Evolutionary conservation across 306 rosid genomes (phyloP), one percentile per base, ranked within the genome.

Genomic region (Cajanus cajan): DNA sequence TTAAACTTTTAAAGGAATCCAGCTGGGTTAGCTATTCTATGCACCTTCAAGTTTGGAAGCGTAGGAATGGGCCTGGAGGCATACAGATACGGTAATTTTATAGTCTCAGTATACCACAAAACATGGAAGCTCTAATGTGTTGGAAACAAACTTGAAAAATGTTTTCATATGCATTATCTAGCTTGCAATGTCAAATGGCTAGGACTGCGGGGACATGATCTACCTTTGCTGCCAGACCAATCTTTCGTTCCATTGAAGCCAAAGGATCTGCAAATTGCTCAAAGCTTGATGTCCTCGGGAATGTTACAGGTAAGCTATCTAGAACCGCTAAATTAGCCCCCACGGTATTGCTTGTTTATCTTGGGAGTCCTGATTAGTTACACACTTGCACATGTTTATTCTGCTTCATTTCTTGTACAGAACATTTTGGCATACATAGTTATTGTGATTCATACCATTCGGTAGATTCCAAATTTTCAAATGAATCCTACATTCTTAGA

Each of bases 41-140:
- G 96, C 86, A 93, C 97, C 73, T 92, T 87, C 89, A 90, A 95
- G 85, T 90, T 81, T 51, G 99, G 99, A 74, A 91, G 99, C 58
- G 71, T 93, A 63, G 90, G 93, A 80, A 93, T 91, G 97, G 98
- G 97, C 84, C 86, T 95, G 69, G 98, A 95, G 82, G 97, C 97
- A 36, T 93, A 93, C 63, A 87, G 90, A 90, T 90, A 93, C 8
- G 99, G 98, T 93, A 86, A 50, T 22, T 70, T 85, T 66, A 13
- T 74, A 24, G 21, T 58, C 41, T 31, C 57, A 25, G 16, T 48
- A 47, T 62, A 67, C 50, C 44, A 6, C 37, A 43, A 41, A 19
- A 36, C 41, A 28, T 16, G 18, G 47, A 18, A 70, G 71, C 78
- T n/a, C 37, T 45, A 11, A 57, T 54, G n/a, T 8, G 54, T 24